phyloP scores from a whole-genome alignment of 768 basidiomycete genomes.

The Phlegmacium glaucopus region DNA sequence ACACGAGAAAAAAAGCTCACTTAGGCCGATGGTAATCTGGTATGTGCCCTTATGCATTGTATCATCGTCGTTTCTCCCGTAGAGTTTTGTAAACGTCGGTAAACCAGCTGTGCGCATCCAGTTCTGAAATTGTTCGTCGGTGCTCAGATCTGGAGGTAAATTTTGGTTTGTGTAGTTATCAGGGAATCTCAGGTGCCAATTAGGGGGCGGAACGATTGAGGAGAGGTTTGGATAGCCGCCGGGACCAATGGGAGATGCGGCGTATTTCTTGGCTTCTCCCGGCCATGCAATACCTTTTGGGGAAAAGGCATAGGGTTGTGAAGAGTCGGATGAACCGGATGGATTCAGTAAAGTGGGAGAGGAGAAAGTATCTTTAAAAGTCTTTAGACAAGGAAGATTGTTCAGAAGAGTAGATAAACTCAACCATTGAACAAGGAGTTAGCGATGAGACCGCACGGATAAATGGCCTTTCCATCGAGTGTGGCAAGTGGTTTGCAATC shows the following conservation, averaged over 20 bases:
- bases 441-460: constrained; percentile 96
- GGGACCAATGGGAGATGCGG: constrained; percentile 41
- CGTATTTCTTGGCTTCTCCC: constrained; percentile 91
- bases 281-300: constrained; percentile 90
- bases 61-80: constrained; percentile 83
- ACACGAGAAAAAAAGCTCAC: constrained; percentile 45
- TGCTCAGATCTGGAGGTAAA: constrained; percentile 68
- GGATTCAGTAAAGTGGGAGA: constrained; percentile 58
- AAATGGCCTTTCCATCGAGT: constrained; percentile 57
- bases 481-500: constrained; percentile 89
- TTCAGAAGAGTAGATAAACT: constrained; percentile 13
- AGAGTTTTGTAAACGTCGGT: constrained; percentile 95
- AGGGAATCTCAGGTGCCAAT: constrained; percentile 78
- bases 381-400: constrained; percentile 1
- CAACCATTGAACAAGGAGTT: constrained; percentile 95
- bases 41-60: constrained; percentile 73
- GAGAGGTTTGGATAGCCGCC: constrained; percentile 54
- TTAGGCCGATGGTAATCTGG: constrained; percentile 71
- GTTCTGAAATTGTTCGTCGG: constrained; percentile 94
- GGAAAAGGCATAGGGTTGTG: constrained; percentile 68
- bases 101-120: constrained; percentile 99
- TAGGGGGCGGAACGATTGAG: constrained; percentile 87
- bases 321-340: constrained; percentile 36
- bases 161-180: constrained; percentile 62
- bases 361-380: constrained; percentile 71